Evolutionary conservation across 2,329 filamentous ascomycete species (phyloP).

Genomic region (Diaporthe sp.): DNA sequence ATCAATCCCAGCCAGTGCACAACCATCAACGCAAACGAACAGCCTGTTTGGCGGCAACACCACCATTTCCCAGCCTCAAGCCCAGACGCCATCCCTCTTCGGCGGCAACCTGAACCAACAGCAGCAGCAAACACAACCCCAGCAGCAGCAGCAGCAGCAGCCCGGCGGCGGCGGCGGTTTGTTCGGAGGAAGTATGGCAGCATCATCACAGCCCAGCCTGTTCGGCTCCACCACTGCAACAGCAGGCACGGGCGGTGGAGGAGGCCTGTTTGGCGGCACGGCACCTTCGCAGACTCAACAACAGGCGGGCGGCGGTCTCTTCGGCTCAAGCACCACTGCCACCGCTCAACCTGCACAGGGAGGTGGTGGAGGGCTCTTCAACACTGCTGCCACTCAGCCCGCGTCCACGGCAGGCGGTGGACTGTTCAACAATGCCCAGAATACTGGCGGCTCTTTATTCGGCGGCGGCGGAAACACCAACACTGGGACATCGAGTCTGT

Average conservation of each 20-base stretch:
- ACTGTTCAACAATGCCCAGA: conserved; percentile 52
- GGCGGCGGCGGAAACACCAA: conserved; percentile 42
- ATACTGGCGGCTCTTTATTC: conserved; percentile 40
- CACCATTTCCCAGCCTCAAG: conserved; percentile 34
- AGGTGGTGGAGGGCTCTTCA: conserved; percentile 44
- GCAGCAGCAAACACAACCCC: conserved; percentile 45
- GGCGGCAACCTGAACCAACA: conserved; percentile 48
- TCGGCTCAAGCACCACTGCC: conserved; percentile 47
- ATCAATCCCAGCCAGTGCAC: conserved; percentile 40
- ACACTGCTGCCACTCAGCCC: conserved; percentile 36
- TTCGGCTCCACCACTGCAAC: conserved; percentile 44
- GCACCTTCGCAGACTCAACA: conserved; percentile 42
- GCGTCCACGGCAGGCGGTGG: conserved; percentile 49
- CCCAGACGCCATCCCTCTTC: conserved; percentile 48
- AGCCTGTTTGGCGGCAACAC: conserved; percentile 53
- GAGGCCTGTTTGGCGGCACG: conserved; percentile 38
- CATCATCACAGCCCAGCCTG: conserved; percentile 43
- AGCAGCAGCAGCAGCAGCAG: conserved; percentile 46
- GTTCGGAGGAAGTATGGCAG: conserved; percentile 49
- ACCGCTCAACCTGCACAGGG: conserved; percentile 44
- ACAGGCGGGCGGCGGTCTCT: conserved; percentile 50
- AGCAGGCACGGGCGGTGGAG: conserved; percentile 33
- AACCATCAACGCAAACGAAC: conserved; percentile 49
- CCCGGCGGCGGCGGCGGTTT: conserved; percentile 43
- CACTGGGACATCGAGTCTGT: conserved; percentile 55